Evolutionary conservation across 1,139 yeast species (phyloP), one percentile per base, ranked within the genome.

Genomic region (Yamadazyma membranifaciens): DNA sequence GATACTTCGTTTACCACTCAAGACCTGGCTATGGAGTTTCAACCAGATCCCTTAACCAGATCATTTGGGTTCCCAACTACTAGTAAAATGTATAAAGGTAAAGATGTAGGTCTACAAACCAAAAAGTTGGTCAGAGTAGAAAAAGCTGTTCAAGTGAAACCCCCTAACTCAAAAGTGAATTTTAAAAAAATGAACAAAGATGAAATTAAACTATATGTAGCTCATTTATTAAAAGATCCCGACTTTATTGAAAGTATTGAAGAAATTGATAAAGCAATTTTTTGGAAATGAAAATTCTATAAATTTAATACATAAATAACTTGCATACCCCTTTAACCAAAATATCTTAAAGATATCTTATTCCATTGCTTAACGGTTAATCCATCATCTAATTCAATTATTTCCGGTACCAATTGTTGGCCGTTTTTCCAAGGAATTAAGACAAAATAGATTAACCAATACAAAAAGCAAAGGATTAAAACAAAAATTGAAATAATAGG

Each of bases 311-410:
- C 28, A 26, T 27, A 12, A 11, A 27, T 11, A 3, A n/a, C 13
- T 13, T 11, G 5, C 10, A 4, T 20, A n/a, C n/a, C n/a, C n/a
- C 3, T 27, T 14, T 30, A 42, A 6, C 45, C 45, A 33, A 36
- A 38, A 27, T 36, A 42, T 25, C 46, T 34, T 4, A 36, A 30
- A 3, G 46, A 30, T 16, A 48, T 44, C 36, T 44, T 48, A 7
- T 30, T 42, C 87, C 87, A 82, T 42, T 63, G 58, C 48, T 77
- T 79, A 6, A 80, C 66, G 2, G 63, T 63, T 37, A 81, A 57
- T 0, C 87, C 87, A 56, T 82, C 87, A 1, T 65, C 66, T 35
- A 75, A 62, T 34, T 60, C 63, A 11, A 58, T 49, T 2, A 61
- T 65, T 43, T 67, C 73, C 11, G 69, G 60, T 3, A 62, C 55